A percentile compares a stretch with the other conserved stretches of the same genome.
These are phyloP conservation scores for Xylaria hypoxylon DNA, from an alignment of 2,329 filamentous ascomycete genomes.

Conservation along the genomic window DNA sequence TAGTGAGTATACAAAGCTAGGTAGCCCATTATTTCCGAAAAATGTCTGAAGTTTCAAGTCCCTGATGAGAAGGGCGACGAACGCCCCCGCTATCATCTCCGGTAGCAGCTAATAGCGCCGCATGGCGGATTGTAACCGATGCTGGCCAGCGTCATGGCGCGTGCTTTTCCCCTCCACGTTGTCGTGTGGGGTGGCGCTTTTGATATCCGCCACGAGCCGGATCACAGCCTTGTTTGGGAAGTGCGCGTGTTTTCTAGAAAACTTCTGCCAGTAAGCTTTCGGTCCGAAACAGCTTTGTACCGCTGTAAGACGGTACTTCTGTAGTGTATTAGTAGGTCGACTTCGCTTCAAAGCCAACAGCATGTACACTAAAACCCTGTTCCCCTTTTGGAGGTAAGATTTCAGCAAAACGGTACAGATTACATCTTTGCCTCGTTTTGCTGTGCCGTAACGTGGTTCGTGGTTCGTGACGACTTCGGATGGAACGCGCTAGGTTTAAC, in stretches of 20 bases:
- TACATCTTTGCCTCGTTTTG: conserved; percentile 12
- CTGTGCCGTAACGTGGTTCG: conserved; percentile 18
- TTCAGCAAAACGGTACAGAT: conserved; percentile 27
- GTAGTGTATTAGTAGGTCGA: too few species aligned
- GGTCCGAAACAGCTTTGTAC: conserved; percentile 26
- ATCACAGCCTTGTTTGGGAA: conserved; percentile 33
- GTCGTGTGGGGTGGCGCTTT: conserved; percentile 18
- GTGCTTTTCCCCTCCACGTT: conserved; percentile 7
- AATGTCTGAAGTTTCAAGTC: not conserved
- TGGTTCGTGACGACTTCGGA: conserved; percentile 10
- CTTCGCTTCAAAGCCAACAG: conserved; percentile 12
- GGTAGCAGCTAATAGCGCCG: conserved; percentile 17
- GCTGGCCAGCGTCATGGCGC: conserved; percentile 1
- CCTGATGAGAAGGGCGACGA: not conserved
- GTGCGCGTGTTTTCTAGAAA: conserved; percentile 32
- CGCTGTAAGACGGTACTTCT: conserved; percentile 14
- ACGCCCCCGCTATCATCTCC: conserved; percentile 17
- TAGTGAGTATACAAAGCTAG: conserved; percentile 7
- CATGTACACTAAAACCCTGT: conserved; percentile 17
- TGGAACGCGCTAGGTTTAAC: not conserved
- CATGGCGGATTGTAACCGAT: conserved; percentile 1
- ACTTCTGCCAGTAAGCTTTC: conserved; percentile 32
- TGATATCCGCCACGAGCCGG: conserved; percentile 23
- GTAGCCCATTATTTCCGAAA: not conserved
- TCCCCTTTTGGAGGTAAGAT: conserved; percentile 12